Evolutionary conservation across 257 asterid genomes (phyloP).

Genomic region (Solanum gandarillasii): DNA sequence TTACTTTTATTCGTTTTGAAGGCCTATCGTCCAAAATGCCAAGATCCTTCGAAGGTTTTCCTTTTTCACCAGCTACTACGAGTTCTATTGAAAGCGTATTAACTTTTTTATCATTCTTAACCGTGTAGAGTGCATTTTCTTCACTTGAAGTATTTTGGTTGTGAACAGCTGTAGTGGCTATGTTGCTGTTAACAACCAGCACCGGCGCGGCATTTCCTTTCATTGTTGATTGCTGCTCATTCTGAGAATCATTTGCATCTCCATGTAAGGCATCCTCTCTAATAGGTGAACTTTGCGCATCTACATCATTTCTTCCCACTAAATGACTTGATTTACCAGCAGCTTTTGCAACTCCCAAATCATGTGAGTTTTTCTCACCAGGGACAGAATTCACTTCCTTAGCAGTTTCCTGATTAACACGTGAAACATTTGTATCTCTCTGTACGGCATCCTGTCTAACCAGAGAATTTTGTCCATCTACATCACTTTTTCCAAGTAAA

Average conservation of each 20-base stretch:
- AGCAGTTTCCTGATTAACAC: background rate
- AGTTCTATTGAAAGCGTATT: background rate
- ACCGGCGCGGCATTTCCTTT: background rate
- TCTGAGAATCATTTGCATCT: constrained; percentile 4
- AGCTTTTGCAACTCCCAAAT: constrained; percentile 16
- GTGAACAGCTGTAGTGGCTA: constrained; percentile 4
- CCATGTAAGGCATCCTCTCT: constrained; percentile 17
- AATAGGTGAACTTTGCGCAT: background rate
- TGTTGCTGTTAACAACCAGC: constrained; percentile 5
- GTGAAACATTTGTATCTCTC: constrained; percentile 5
- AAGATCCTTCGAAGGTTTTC: constrained; percentile 19
- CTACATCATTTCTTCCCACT: constrained; percentile 13
- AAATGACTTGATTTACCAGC: constrained; percentile 7
- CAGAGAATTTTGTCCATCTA: background rate
- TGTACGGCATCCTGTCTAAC: constrained; percentile 12
- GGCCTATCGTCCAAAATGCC: constrained; percentile 18
- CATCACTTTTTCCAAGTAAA: constrained; percentile 12
- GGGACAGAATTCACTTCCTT: background rate
- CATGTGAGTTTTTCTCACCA: constrained; percentile 18
- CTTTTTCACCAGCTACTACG: constrained; percentile 17
- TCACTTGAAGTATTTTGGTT: constrained; percentile 2
- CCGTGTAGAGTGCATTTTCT: constrained; percentile 5
- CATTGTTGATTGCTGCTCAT: background rate
- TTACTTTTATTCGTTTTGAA: constrained; percentile 25
- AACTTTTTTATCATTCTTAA: constrained; percentile 3